Base-by-base conservation (phyloP, 805 yeast species). In the Ogataea sp. region DNA sequence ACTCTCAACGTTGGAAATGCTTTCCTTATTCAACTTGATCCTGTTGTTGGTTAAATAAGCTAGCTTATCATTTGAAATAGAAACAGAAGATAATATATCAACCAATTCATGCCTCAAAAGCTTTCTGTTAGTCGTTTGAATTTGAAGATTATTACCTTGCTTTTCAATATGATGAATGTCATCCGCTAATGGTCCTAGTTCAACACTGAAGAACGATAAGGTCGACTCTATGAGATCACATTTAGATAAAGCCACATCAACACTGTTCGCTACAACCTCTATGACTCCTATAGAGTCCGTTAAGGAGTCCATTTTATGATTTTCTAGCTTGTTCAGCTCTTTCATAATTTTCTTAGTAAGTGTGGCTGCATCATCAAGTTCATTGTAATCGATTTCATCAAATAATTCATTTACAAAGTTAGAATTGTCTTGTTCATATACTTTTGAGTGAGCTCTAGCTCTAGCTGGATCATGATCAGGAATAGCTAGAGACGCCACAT, bases 61-160 rank as follows among this genome's bases (percentile, higher is more conserved):
- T 38, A 85, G 60, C 15, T 78, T 79, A 1, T 61, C 60, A 15
- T 74, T 73, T 45, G 79, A 78, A 21, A 87, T 67, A 40, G 80
- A 74, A 8, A 84, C 83, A n/a, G 85, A 81, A 36, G 73, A 71
- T 44, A 88, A 60, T 34, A 88, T 68, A n/a, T 71, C 75, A 30
- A 74, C 73, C 39, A 88, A 68, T 43, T 85, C 88, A 35, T 71
- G 75, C 68, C 79, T 81, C 20, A 88, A 64, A n/a, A 70, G 56
- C 50, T 84, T 85, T 57, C 83, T 84, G 60, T 89, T 89, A 33
- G 85, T 78, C 5, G 90, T 76, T 48, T 80, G 80, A 6, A 89
- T 81, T 59, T 89, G 96, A 15, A 87, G 59, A 36, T 95, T 95
- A 49, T 82, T 77, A 2, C 89, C 79, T 53, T 81, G 83, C 27